Conservation (phyloP, 805 yeast species). For the Candida krabiensis region DNA sequence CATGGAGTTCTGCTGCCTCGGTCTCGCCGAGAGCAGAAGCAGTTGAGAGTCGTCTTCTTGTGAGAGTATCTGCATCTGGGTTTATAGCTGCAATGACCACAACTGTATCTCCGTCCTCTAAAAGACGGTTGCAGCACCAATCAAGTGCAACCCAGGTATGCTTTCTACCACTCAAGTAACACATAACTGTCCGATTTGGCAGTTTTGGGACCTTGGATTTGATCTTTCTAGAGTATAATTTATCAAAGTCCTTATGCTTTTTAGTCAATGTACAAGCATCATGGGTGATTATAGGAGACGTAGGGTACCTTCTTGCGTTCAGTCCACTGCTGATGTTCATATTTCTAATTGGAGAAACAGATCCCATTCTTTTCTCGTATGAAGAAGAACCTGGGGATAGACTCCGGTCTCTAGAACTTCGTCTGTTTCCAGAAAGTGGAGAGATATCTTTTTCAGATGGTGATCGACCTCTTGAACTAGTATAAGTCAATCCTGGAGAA, state of each 20-base stretch:
- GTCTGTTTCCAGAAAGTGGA: slow-evolving; percentile 8
- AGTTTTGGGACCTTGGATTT: slow-evolving; percentile 34
- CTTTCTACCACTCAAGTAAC: slow-evolving; percentile 66
- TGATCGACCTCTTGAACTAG: slow-evolving; percentile 20
- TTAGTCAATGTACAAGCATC: slow-evolving; percentile 46
- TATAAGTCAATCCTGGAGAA: slow-evolving; percentile 17
- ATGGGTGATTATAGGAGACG: slow-evolving; percentile 38
- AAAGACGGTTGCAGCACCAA: slow-evolving; percentile 55
- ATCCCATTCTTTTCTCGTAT: slow-evolving; percentile 14
- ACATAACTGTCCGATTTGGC: slow-evolving; percentile 56
- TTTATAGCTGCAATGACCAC: slow-evolving; percentile 58
- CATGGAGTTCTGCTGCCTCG: slow-evolving; percentile 26
- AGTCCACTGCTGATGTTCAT: slow-evolving; percentile 6
- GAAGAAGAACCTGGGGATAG: slow-evolving; percentile 20
- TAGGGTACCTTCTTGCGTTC: slow-evolving; percentile 29
- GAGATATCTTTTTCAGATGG: slow-evolving; percentile 19
- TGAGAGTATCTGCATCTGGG: slow-evolving; percentile 25
- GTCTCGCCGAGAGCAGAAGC: slow-evolving; percentile 6
- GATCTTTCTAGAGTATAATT: slow-evolving; percentile 41
- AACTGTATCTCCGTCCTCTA: slow-evolving; percentile 66
- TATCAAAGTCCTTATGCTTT: slow-evolving; percentile 48
- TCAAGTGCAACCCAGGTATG: slow-evolving; percentile 86
- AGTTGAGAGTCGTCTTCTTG: slow-evolving; percentile 22
- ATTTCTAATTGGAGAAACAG: slow-evolving; percentile 23
- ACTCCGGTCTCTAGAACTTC: slow-evolving; percentile 20